A percentile compares a stretch with the other conserved stretches of the same genome.
These are phyloP conservation scores for Termitomyces sp. DNA, from an alignment of 1,284 basidiomycete genomes.

Conservation along the genomic window DNA sequence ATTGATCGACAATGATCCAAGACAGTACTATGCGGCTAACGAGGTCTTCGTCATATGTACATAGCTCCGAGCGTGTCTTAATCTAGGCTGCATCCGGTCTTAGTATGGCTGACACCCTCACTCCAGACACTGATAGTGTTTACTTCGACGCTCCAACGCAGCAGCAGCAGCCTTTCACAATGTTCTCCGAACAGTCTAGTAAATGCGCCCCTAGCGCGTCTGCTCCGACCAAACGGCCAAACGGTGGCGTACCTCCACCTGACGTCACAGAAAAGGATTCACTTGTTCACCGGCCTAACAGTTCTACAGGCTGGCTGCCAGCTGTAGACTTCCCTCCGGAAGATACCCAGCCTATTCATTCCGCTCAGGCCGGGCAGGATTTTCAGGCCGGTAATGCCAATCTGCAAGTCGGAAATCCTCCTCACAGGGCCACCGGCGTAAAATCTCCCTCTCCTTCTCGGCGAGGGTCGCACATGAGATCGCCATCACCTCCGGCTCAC, in stretches of 20 bases:
- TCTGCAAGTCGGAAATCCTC: not conserved
- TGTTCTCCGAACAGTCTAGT: slow-evolving; percentile 9
- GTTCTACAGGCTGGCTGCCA: slow-evolving; percentile 31
- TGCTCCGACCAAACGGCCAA: not conserved
- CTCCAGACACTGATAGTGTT: slow-evolving; percentile 31
- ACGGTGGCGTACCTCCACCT: not conserved
- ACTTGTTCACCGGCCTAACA: slow-evolving; percentile 6
- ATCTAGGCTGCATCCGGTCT: slow-evolving; percentile 3
- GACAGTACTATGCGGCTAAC: slow-evolving; percentile 1
- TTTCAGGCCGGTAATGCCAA: not conserved
- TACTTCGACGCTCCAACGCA: slow-evolving; percentile 39
- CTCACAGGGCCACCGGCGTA: not conserved
- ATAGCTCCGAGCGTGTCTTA: slow-evolving; percentile 3
- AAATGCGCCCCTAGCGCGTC: slow-evolving; percentile 1
- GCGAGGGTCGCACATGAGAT: not conserved
- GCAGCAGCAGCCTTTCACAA: slow-evolving; percentile 18
- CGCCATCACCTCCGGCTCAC: slow-evolving; percentile 1
- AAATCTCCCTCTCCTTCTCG: not conserved
- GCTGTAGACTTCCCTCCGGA: slow-evolving; percentile 15
- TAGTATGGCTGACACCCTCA: slow-evolving; percentile 7
- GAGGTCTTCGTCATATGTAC: slow-evolving; percentile 4
- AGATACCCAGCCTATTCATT: not conserved
- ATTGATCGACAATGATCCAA: slow-evolving; percentile 8
- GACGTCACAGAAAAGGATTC: slow-evolving; percentile 1
- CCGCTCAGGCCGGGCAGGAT: not conserved